A percentile compares a stretch with the other conserved stretches of the same genome.
Evolutionary conservation across 2,329 filamentous ascomycete species (phyloP).

Genomic region (Oidium heveae): DNA sequence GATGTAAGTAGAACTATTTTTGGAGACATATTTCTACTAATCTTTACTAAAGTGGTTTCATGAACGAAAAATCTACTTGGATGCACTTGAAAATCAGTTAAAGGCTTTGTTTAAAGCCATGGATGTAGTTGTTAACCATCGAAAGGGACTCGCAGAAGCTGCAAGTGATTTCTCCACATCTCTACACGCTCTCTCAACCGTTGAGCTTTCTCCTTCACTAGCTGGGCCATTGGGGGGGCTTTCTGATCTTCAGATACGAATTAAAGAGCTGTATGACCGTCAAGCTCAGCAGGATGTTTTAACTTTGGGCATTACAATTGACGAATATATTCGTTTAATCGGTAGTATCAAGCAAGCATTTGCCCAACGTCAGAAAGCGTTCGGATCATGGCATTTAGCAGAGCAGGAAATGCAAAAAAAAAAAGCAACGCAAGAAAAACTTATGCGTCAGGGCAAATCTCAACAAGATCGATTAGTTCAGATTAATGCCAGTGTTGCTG

Average conservation of each 20-base stretch:
- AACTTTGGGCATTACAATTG: constrained; percentile 88
- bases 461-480: constrained; percentile 91
- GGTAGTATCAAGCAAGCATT: constrained; percentile 89
- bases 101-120: constrained; percentile 81
- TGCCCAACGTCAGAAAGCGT: constrained; percentile 76
- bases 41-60: constrained; percentile 60
- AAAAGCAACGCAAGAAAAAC: constrained; percentile 71
- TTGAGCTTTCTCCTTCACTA: constrained; percentile 72
- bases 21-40: background rate
- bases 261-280: constrained; percentile 82
- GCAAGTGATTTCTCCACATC: constrained; percentile 84
- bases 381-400: constrained; percentile 77
- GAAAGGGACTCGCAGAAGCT: constrained; percentile 80
- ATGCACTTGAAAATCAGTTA: constrained; percentile 76
- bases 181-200: constrained; percentile 72
- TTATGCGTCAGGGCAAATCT: constrained; percentile 80
- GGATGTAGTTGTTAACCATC: constrained; percentile 74
- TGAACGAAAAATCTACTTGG: constrained; percentile 80
- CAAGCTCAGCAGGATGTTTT: constrained; percentile 93
- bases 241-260: constrained; percentile 79
- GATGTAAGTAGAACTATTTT: constrained; percentile 35
- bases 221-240: constrained; percentile 76
- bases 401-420: constrained; percentile 81
- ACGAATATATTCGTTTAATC: constrained; percentile 93
- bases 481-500: constrained; percentile 75